Conservation (phyloP, 2,329 filamentous ascomycete genomes). For the Fusarium irregulare region DNA sequence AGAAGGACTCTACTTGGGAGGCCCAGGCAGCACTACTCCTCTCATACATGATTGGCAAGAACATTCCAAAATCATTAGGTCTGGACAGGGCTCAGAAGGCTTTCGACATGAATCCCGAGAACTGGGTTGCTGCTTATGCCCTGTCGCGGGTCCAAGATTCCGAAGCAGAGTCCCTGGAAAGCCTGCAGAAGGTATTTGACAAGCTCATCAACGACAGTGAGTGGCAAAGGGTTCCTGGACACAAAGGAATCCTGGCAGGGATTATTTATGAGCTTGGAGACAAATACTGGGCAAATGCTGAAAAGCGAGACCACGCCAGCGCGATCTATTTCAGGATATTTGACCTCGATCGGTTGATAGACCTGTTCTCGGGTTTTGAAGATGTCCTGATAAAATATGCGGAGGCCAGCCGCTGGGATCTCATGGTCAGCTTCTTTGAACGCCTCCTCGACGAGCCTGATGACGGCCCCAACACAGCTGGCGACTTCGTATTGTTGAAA, state of each 20-base stretch:
- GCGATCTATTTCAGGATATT: background rate
- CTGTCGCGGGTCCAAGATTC: too few relatives aligned
- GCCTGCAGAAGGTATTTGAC: too few relatives aligned
- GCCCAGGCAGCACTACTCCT: too few relatives aligned
- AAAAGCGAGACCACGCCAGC: background rate
- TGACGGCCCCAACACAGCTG: background rate
- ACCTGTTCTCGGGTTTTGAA: background rate
- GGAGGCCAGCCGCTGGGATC: background rate
- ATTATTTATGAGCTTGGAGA: background rate
- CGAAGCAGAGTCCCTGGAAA: too few relatives aligned
- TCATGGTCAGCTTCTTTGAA: background rate
- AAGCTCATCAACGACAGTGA: too few relatives aligned
- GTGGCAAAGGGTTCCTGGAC: too few relatives aligned
- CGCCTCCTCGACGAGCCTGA: background rate
- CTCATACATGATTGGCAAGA: too few relatives aligned
- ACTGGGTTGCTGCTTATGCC: too few relatives aligned
- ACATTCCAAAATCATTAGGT: too few relatives aligned
- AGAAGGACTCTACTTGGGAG: background rate
- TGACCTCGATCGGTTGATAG: background rate
- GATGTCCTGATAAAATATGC: background rate
- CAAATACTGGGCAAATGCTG: background rate
- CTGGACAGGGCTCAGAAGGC: too few relatives aligned
- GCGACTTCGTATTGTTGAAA: background rate
- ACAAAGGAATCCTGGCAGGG: background rate
- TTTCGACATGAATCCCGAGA: too few relatives aligned